phyloP scores from a whole-genome alignment of 2,329 filamentous ascomycete genomes.

The Elsinoe batatas region DNA sequence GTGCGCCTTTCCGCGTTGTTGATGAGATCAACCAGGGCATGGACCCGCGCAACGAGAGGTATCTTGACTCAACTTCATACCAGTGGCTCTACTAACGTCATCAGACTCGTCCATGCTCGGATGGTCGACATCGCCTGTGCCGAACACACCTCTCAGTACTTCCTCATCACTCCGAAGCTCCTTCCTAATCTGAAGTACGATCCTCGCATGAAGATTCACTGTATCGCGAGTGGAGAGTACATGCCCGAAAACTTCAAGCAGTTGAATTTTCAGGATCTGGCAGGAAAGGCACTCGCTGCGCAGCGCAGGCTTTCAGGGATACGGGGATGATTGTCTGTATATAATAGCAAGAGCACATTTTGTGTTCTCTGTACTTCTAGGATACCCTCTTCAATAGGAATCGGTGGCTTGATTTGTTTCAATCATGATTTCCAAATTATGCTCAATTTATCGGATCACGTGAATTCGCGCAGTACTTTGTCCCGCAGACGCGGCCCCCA shows the following conservation, averaged over 20 bases:
- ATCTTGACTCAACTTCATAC: neutral
- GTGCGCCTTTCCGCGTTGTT: slow-evolving; percentile 92
- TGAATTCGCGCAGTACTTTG: neutral
- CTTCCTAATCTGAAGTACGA: slow-evolving; percentile 79
- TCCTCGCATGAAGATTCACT: slow-evolving; percentile 81
- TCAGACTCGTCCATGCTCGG: slow-evolving; percentile 77
- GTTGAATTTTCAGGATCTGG: slow-evolving; percentile 36
- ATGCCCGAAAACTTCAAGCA: slow-evolving; percentile 35
- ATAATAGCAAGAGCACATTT: neutral
- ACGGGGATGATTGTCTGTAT: neutral
- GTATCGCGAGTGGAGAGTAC: slow-evolving; percentile 79
- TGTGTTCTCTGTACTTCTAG: neutral
- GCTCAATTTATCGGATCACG: neutral
- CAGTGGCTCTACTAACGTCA: neutral
- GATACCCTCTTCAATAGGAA: neutral
- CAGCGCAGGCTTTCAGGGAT: neutral
- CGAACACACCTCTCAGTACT: slow-evolving; percentile 66
- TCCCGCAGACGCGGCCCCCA: neutral
- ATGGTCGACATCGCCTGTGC: slow-evolving; percentile 96
- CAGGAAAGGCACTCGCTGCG: slow-evolving; percentile 23
- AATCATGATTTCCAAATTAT: neutral
- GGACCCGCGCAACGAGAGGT: slow-evolving; percentile 92
- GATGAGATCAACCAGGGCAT: slow-evolving; percentile 99
- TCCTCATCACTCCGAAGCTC: slow-evolving; percentile 94
- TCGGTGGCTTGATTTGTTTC: too few relatives aligned